Evolutionary conservation across 805 yeast genomes (phyloP).

Genomic region (Candida sakaeoensis): DNA sequence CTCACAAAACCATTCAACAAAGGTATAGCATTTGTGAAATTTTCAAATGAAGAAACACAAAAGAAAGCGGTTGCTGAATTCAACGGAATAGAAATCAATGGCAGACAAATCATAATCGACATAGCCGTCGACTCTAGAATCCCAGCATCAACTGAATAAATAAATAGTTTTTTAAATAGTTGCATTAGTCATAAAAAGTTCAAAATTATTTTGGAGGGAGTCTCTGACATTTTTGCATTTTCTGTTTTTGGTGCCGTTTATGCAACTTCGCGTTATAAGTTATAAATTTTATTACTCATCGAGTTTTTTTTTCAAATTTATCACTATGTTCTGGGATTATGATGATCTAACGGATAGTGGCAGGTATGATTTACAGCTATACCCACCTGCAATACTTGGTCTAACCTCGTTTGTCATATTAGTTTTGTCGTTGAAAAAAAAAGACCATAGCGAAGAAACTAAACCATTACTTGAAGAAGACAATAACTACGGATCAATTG

Average conservation of each 20-base stretch:
- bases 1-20: slow-evolving; percentile 48
- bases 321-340: slow-evolving; percentile 43
- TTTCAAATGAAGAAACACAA: slow-evolving; percentile 59
- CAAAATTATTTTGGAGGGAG: too few relatives aligned
- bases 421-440: slow-evolving; percentile 15
- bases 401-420: slow-evolving; percentile 27
- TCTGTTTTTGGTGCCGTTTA: too few relatives aligned
- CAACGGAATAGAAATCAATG: slow-evolving; percentile 64
- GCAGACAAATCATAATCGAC: slow-evolving; percentile 61
- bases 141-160: slow-evolving; percentile 20
- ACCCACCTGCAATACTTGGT: slow-evolving; percentile 27
- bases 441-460: slow-evolving; percentile 20
- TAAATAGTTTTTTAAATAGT: background rate
- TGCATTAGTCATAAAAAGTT: too few relatives aligned
- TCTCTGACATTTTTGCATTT: too few relatives aligned
- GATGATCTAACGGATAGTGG: slow-evolving; percentile 60
- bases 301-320: background rate
- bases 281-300: slow-evolving; percentile 1
- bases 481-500: slow-evolving; percentile 31
- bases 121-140: slow-evolving; percentile 64
- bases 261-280: too few relatives aligned
- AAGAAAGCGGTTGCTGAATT: slow-evolving; percentile 66
- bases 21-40: slow-evolving; percentile 65
- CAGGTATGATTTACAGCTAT: slow-evolving; percentile 36
- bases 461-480: slow-evolving; percentile 32